Evolutionary conservation across 805 yeast genomes (phyloP).

Genomic region (Hanseniaspora thailandica): DNA sequence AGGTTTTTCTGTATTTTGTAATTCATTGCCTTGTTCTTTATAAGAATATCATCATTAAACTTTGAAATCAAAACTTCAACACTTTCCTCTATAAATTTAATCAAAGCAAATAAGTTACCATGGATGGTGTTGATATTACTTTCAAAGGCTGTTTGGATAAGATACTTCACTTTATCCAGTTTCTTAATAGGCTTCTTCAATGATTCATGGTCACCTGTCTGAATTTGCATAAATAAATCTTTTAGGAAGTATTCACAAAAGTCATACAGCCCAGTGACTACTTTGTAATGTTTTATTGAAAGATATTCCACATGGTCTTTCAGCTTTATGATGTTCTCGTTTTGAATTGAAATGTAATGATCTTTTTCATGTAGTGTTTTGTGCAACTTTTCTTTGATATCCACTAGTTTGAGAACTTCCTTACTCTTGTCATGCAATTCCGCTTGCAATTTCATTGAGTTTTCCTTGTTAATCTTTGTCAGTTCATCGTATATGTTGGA

Average conservation of each 20-base stretch:
- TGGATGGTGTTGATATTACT: neutral
- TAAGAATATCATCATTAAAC: conserved; percentile 5
- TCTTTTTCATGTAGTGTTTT: neutral
- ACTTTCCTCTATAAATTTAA: conserved; percentile 10
- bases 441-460: neutral
- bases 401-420: neutral
- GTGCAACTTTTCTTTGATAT: neutral
- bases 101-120: neutral
- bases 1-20: conserved; percentile 1
- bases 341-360: neutral
- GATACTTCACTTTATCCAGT: neutral
- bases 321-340: neutral
- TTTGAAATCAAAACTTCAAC: neutral
- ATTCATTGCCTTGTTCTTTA: neutral
- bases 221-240: neutral
- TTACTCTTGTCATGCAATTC: neutral
- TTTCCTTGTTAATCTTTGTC: neutral
- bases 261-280: neutral
- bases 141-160: neutral
- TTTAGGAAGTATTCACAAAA: neutral
- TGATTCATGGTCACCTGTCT: conserved; percentile 9
- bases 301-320: neutral
- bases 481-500: neutral
- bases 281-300: neutral
- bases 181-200: conserved; percentile 5